Percentiles rank a stretch among this genome's conserved stretches.
Conservation (phyloP, 2,329 filamentous ascomycete genomes). For the Talaromyces sp. region DNA sequence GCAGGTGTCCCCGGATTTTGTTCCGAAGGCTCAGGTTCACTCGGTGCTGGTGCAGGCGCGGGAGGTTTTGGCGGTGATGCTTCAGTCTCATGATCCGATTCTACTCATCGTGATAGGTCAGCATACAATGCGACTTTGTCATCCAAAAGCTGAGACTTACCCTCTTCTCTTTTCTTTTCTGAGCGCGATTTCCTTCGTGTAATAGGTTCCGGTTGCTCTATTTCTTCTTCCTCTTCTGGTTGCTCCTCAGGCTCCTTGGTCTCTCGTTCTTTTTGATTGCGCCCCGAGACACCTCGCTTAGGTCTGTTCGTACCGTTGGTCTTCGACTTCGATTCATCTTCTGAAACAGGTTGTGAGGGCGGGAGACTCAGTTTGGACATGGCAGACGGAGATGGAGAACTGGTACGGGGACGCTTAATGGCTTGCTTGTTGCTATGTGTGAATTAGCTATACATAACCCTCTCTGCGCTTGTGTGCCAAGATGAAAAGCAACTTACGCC, state of each 20-base stretch:
- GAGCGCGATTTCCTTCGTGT: conserved; percentile 77
- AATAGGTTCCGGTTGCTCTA: conserved; percentile 67
- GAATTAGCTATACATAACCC: not conserved
- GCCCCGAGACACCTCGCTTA: conserved; percentile 52
- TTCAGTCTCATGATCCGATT: conserved; percentile 65
- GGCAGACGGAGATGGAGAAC: conserved; percentile 67
- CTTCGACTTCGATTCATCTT: conserved; percentile 59
- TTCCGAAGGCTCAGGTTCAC: conserved; percentile 32
- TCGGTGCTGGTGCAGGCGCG: conserved; percentile 21
- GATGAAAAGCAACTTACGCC: conserved; percentile 63
- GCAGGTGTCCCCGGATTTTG: conserved; percentile 43
- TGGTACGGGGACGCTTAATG: conserved; percentile 78
- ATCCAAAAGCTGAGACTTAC: conserved; percentile 45
- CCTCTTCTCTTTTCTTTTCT: conserved; percentile 73
- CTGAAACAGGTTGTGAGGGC: conserved; percentile 51
- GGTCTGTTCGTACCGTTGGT: conserved; percentile 54
- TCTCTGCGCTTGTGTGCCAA: not conserved
- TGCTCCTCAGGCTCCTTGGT: conserved; percentile 55
- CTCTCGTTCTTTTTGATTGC: conserved; percentile 52
- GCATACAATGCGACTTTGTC: not conserved
- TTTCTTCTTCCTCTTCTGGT: conserved; percentile 45
- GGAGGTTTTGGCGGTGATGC: conserved; percentile 51
- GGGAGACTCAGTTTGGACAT: conserved; percentile 47
- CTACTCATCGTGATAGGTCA: conserved; percentile 37
- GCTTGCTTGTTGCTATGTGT: conserved; percentile 62